Evolutionary conservation across 257 asterid genomes (phyloP), one percentile per base, ranked within the genome.

Genomic region (Solanum boliviense): DNA sequence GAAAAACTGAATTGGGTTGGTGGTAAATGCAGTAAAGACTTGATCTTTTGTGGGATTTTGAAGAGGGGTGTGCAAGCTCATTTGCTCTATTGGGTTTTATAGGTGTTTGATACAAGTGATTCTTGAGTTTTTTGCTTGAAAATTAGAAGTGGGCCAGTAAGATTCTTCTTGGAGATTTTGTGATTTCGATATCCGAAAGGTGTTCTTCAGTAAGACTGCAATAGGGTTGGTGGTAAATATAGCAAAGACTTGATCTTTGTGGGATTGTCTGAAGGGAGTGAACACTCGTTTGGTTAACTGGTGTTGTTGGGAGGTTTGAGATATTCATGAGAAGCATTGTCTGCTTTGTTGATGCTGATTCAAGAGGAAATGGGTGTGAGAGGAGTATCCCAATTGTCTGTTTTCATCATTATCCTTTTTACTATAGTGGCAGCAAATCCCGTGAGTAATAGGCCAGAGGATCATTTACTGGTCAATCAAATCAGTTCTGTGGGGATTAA

Each of bases 401-500:
- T 85, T 84, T 91, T 92, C 88, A 86, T 86, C 83, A 41, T 90
- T 88, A 89, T 92, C 87, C 88, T 92, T 87, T 91, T 92, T 60
- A 20, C 84, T 78, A 62, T 91, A 67, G 88, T 90, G 67, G 88
- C 93, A 83, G 89, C 85, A 35, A 84, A 91, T 71, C 90, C 87
- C 73, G 93, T 86, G 44, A 89, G 94, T 92, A 91, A 91, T 90
- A 88, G 58, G 89, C 88, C 89, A 35, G 86, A 88, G 65, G 93
- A 93, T 16, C 85, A 92, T 84, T 89, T 92, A 65, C 87, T 93
- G 87, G 89, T 46, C n/a, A 86, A 90, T 88, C 89, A 92, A 65
- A 65, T 91, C 39, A 89, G 89, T 56, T 90, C 93, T 16, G 89
- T 93, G 88, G 87, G 90, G 89, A 89, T 91, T 20, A 93, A 93